A percentile compares a stretch with the other conserved stretches of the same genome.
Conservation (phyloP, 169 alveolate genomes). For the Pseudocohnilembus persalinus region DNA sequence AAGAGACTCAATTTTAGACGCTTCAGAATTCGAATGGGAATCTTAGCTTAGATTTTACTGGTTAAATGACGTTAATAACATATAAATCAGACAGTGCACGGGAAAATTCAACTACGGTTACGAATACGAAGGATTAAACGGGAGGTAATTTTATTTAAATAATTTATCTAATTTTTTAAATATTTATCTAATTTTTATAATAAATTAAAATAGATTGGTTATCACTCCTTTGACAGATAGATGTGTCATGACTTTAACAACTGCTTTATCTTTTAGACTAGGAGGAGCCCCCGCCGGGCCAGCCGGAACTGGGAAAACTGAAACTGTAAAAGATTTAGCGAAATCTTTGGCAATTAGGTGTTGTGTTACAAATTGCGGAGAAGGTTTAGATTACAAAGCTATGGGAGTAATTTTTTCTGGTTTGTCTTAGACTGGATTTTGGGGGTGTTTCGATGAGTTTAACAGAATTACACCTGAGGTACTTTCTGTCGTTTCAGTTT, state of each 20-base stretch:
- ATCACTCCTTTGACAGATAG: conserved; percentile 88
- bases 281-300: conserved; percentile 92
- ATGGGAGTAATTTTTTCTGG: conserved; percentile 86
- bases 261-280: conserved; percentile 76
- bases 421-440: conserved; percentile 80
- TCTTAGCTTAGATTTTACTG: conserved; percentile 86
- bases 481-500: conserved; percentile 84
- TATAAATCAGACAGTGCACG: conserved; percentile 87
- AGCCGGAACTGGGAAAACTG: conserved; percentile 90
- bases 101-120: conserved; percentile 81
- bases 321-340: conserved; percentile 88
- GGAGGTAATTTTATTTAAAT: no score
- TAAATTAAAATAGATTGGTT: no score
- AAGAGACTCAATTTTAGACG: conserved; percentile 87
- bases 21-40: conserved; percentile 90
- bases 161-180: no score
- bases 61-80: conserved; percentile 89
- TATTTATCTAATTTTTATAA: no score
- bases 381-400: conserved; percentile 79
- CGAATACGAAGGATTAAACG: conserved; percentile 84
- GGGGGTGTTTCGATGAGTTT: conserved; percentile 91
- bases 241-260: conserved; percentile 85
- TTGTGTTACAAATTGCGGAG: conserved; percentile 86
- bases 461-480: conserved; percentile 86
- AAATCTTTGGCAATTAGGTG: conserved; percentile 83